Evolutionary conservation across 2,329 filamentous ascomycete genomes (phyloP), one percentile per base, ranked within the genome.

Genomic region (Aspergillus sp.): DNA sequence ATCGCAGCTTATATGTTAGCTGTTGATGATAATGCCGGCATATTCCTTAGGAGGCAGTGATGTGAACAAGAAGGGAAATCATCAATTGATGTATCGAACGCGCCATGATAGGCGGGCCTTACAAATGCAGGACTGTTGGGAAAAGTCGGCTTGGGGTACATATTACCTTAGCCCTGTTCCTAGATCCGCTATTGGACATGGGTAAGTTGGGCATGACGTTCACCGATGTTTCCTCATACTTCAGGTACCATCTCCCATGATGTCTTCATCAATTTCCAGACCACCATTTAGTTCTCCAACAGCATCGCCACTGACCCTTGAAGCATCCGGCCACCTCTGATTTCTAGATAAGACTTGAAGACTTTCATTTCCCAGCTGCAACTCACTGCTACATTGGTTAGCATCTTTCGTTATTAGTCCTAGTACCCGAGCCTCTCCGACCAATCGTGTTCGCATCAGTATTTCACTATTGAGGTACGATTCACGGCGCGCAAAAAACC

Each of bases 311-410:
- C 48, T 41, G 32, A 28, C 63, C 61, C 15, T 71, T 74, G 63
- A 45, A 54, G 52, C 56, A 9, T 67, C 65, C 28, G 65, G 62
- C 62, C 69, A 72, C 67, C 77, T 81, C 57, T 81, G 79, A 61
- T 76, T 65, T 62, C 79, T 84, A 67, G 80, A 82, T 55, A 82
- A 61, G 54, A 79, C 78, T 47, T 86, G 83, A 32, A 87, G 76
- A 66, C 85, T 86, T 69, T 89, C 86, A 66, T 82, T 84, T 58
- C 80, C 84, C 45, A 89, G 71, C 45, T 82, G 83, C 53, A 89
- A 69, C 17, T 81, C 82, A 56, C 81, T 79, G 63, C 87, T 85
- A 15, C 81, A 82, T 60, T 84, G 80, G 64, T 80, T 79, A 48
- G 87, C 78, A 65, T 82, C 80, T 21, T 79, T 74, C 19, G 82